phyloP scores from a whole-genome alignment of 176 grass and related monocot genomes.

The Aegilops sharonensis region DNA sequence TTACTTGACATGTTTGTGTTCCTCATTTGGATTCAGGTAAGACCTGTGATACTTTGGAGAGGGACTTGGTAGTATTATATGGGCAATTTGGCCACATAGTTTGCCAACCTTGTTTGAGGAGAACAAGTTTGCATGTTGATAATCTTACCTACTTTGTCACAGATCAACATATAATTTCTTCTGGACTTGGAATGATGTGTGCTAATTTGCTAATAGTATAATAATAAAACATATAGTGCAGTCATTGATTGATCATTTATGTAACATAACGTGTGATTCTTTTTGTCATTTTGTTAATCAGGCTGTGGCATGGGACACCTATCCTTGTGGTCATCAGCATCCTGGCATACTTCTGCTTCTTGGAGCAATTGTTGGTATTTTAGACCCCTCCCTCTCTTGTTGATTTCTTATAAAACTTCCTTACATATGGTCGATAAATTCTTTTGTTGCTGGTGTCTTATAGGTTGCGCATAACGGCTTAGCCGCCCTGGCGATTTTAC shows the following conservation, averaged over 20 bases:
- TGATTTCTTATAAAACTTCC: not conserved
- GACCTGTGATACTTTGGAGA: not conserved
- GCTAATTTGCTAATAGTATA: not conserved
- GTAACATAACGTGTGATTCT: not conserved
- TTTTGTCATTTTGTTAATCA: slow-evolving; percentile 33
- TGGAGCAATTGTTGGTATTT: slow-evolving; percentile 77
- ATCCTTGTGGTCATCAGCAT: slow-evolving; percentile 78
- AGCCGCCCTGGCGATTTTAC: slow-evolving; percentile 67
- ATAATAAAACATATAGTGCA: no score
- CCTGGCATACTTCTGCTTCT: slow-evolving; percentile 94
- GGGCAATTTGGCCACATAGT: not conserved
- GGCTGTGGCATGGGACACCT: slow-evolving; percentile 71
- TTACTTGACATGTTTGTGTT: slow-evolving; percentile 2
- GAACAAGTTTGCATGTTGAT: not conserved
- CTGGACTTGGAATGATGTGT: no score
- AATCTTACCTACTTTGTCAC: no score
- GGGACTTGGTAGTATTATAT: not conserved
- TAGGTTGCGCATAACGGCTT: slow-evolving; percentile 55
- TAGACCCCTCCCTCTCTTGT: not conserved
- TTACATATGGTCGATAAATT: not conserved
- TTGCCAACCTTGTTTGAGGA: not conserved
- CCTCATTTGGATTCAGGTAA: not conserved
- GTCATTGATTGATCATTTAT: not conserved
- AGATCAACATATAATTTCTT: no score
- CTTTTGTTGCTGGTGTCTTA: not conserved